Conservation (phyloP, 1,284 basidiomycete genomes). For the Cryptococcus hybrid region DNA sequence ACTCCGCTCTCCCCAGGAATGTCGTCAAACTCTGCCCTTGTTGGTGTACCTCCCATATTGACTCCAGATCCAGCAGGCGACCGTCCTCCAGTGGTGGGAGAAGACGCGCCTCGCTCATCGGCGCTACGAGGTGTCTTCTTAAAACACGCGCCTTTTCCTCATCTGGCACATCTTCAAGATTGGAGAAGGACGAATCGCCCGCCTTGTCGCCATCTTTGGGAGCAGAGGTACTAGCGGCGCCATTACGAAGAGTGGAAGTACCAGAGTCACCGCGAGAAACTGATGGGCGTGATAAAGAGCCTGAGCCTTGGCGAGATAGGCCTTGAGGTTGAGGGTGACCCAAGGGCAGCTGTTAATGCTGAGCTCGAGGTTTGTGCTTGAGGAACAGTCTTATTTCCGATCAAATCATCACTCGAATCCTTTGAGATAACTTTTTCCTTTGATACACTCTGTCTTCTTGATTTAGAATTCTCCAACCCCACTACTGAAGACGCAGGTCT, state of each 20-base stretch:
- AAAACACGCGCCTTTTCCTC: slow-evolving; percentile 82
- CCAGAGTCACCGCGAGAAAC: slow-evolving; percentile 6
- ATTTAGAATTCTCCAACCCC: too few relatives aligned
- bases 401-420: too few relatives aligned
- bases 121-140: slow-evolving; percentile 72
- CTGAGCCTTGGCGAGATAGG: not conserved
- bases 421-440: not conserved
- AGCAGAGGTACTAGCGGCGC: not conserved
- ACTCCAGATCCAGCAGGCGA: not conserved
- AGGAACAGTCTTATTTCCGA: too few relatives aligned
- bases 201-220: slow-evolving; percentile 1
- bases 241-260: slow-evolving; percentile 7
- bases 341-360: slow-evolving; percentile 21
- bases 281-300: slow-evolving; percentile 3
- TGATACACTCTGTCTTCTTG: too few relatives aligned
- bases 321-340: not conserved
- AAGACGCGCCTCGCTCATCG: slow-evolving; percentile 57
- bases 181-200: slow-evolving; percentile 35
- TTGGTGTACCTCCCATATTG: slow-evolving; percentile 6
- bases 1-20: slow-evolving; percentile 8
- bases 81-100: slow-evolving; percentile 12
- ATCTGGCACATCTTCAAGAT: slow-evolving; percentile 53
- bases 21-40: slow-evolving; percentile 6
- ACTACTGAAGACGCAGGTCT: not conserved
- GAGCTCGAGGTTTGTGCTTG: slow-evolving; percentile 1